A percentile compares a stretch with the other conserved stretches of the same genome.
These are phyloP conservation scores for Cordia subcordata DNA, from an alignment of 257 asterid genomes.

Conservation along the genomic window DNA sequence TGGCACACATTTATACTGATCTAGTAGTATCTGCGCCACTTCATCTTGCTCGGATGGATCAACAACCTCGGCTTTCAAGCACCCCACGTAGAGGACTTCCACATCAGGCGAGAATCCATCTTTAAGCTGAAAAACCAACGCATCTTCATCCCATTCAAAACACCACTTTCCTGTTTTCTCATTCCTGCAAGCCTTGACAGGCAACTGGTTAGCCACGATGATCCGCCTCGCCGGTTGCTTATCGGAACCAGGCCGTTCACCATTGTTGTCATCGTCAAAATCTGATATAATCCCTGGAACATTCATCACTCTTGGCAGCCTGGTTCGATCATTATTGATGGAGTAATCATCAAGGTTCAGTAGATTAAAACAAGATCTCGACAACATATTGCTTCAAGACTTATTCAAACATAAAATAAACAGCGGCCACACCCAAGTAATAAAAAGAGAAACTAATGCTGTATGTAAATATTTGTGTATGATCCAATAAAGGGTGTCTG, in stretches of 20 bases:
- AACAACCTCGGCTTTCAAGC: slow-evolving; percentile 50
- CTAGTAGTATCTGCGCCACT: slow-evolving; percentile 53
- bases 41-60: slow-evolving; percentile 71
- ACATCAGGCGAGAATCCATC: slow-evolving; percentile 59
- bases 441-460: background rate
- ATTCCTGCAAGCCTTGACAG: slow-evolving; percentile 42
- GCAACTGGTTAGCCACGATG: slow-evolving; percentile 77
- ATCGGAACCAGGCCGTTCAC: slow-evolving; percentile 25
- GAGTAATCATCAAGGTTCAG: slow-evolving; percentile 60
- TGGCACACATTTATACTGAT: slow-evolving; percentile 74
- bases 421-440: too few species aligned
- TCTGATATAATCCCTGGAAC: slow-evolving; percentile 67
- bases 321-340: slow-evolving; percentile 41
- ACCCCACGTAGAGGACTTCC: slow-evolving; percentile 65
- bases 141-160: slow-evolving; percentile 78
- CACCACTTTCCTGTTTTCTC: slow-evolving; percentile 36
- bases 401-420: too few species aligned
- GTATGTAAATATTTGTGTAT: background rate
- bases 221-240: slow-evolving; percentile 31
- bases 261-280: slow-evolving; percentile 29
- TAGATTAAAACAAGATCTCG: slow-evolving; percentile 78
- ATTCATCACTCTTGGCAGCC: slow-evolving; percentile 66
- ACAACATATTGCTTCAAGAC: slow-evolving; percentile 40
- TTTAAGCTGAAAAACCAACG: slow-evolving; percentile 55
- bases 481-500: background rate